Base-by-base conservation (phyloP, 2,329 filamentous ascomycete species). In the Xylariaceae sp. region DNA sequence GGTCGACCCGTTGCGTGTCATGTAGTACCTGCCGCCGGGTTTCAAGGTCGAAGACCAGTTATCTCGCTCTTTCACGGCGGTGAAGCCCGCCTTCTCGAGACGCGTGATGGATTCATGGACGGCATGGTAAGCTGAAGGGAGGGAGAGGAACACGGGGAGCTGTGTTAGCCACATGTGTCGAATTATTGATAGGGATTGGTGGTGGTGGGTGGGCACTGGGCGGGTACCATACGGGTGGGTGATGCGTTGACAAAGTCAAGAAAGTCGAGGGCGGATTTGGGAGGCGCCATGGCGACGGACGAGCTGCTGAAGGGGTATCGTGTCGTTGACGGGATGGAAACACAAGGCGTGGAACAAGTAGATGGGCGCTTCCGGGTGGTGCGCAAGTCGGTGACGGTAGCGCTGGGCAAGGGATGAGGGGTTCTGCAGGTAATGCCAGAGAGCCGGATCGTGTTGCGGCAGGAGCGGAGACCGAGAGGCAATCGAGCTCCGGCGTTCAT, bases 41-140 rank as follows among this genome's bases (percentile, higher is more conserved):
- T 80, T 76, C 46, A 95, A 76, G 31, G 74, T 78, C 1, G 83
- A 79, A 11, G 83, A 76, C 90, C 92, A 97, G 32, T 85, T 81
- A 58, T 96, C 88, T 54, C 86, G 85, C 67, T 97, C 90, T 71
- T 81, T 86, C 66, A 98, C 86, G 54, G 84, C 78, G 55, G 78
- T 74, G 72, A 97, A 98, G 43, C 90, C 89, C 34, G 87, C 89
- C 53, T 83, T 78, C 52, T 84, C 76, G 37, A 98, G 76, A 39
- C 85, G 82, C 48, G 80, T 67, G 54, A 83, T 83, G 50, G 88
- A 78, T 34, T 83, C 85, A 40, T 81, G 80, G 42, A 96, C 89
- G 45, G 89, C 90, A 70, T 98, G 92, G 68, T 94, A 98, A 41
- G 92, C 89, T 96, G 59, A n/a, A n/a, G n/a, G n/a, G n/a, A n/a